Conservation (phyloP, 768 basidiomycete species). For the Chalciporus pseudorubinellus region DNA sequence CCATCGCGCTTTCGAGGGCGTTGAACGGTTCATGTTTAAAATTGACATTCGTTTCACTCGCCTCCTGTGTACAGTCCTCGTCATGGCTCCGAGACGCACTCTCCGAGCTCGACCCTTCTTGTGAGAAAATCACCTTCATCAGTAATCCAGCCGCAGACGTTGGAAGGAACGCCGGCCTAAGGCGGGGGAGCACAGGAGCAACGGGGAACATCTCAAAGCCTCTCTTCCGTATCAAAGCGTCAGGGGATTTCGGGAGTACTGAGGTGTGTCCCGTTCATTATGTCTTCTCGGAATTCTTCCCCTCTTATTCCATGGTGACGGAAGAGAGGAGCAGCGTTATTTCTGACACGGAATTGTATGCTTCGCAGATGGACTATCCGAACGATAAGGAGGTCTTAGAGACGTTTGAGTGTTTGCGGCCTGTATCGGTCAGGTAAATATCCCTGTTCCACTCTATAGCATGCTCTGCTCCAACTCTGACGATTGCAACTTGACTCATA, state of each 20-base stretch:
- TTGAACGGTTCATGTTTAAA: neutral
- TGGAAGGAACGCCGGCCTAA: constrained; percentile 7
- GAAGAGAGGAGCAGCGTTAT: neutral
- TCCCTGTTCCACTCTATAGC: neutral
- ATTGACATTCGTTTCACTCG: neutral
- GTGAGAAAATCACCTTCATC: constrained; percentile 80
- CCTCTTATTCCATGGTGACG: neutral
- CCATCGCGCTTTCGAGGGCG: neutral
- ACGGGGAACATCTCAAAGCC: constrained; percentile 36
- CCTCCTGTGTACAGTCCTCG: constrained; percentile 45
- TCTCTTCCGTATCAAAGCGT: constrained; percentile 77
- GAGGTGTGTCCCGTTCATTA: constrained; percentile 49
- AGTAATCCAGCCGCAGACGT: constrained; percentile 57
- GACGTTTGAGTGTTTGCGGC: constrained; percentile 74
- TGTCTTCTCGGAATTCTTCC: neutral
- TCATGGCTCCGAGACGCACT: constrained; percentile 94
- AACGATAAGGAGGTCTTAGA: constrained; percentile 91
- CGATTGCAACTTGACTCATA: neutral
- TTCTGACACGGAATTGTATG: neutral
- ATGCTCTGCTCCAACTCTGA: neutral
- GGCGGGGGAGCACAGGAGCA: constrained; percentile 10
- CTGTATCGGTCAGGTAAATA: constrained; percentile 68
- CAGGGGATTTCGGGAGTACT: constrained; percentile 80
- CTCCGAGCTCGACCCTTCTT: constrained; percentile 86
- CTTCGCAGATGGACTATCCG: constrained; percentile 88